These are phyloP conservation scores for Fusarium odoratissimum DNA, from an alignment of 2,329 filamentous ascomycete genomes.

Conservation along the genomic window DNA sequence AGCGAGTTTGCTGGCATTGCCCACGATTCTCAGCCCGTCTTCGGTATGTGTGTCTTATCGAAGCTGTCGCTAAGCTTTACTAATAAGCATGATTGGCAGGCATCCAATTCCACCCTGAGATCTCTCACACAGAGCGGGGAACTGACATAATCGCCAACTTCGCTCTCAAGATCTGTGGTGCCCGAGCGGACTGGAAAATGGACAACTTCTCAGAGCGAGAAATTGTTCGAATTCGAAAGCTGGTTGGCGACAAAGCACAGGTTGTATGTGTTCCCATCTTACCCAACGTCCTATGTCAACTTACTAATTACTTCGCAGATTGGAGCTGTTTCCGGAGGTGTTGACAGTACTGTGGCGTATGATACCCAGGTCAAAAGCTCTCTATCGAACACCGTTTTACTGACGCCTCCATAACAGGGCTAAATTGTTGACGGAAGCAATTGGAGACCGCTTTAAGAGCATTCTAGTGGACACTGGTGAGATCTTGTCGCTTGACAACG, in stretches of 20 bases:
- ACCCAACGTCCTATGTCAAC: neutral
- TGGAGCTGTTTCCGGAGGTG: neutral
- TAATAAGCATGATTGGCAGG: neutral
- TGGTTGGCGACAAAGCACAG: neutral
- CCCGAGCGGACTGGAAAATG: neutral
- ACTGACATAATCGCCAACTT: neutral
- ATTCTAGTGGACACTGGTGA: constrained; percentile 15
- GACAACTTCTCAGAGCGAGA: neutral
- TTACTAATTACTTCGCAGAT: constrained; percentile 23
- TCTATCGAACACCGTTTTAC: neutral
- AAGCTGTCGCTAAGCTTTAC: neutral
- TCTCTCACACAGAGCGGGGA: neutral
- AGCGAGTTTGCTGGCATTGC: neutral
- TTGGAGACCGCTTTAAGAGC: neutral
- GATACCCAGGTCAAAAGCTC: neutral
- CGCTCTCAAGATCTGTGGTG: neutral
- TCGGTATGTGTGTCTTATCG: neutral
- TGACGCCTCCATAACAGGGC: neutral
- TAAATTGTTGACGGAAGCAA: neutral
- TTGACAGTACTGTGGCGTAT: neutral
- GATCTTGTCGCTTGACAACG: constrained; percentile 1
- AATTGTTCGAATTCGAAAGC: neutral
- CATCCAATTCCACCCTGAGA: neutral
- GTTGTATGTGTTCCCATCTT: constrained; percentile 42
- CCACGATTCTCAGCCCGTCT: neutral